A percentile compares a stretch with the other conserved stretches of the same genome.
Conservation (phyloP, 2,329 filamentous ascomycete genomes). For the Falciphora oryzae region DNA sequence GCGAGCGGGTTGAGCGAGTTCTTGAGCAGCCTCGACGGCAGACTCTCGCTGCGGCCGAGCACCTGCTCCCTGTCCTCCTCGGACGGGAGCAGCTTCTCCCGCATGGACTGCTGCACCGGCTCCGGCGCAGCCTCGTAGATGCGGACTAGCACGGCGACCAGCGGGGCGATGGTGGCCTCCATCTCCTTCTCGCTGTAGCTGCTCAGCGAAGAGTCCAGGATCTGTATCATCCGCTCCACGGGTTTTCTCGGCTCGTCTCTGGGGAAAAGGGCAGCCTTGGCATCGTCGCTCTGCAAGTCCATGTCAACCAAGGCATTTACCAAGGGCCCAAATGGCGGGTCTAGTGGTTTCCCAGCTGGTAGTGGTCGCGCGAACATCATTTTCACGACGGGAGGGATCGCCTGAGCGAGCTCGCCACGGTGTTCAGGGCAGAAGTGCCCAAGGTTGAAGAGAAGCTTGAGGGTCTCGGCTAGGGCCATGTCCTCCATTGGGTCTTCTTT, state of each 20-base stretch:
- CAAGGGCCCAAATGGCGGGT: constrained; percentile 64
- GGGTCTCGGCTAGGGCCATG: constrained; percentile 75
- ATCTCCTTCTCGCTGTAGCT: constrained; percentile 63
- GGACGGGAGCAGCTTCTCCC: constrained; percentile 65
- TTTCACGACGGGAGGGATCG: constrained; percentile 63
- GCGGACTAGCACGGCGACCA: constrained; percentile 67
- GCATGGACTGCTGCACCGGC: constrained; percentile 56
- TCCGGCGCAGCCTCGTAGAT: constrained; percentile 66
- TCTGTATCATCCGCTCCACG: constrained; percentile 58
- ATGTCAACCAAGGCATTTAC: constrained; percentile 80
- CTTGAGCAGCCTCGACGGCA: constrained; percentile 71
- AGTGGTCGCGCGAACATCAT: constrained; percentile 59
- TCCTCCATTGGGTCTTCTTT: constrained; percentile 57
- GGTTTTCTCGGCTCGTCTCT: constrained; percentile 52
- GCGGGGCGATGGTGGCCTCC: constrained; percentile 63
- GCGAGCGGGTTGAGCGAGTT: constrained; percentile 69
- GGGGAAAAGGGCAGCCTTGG: constrained; percentile 59
- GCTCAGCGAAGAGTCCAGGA: constrained; percentile 62
- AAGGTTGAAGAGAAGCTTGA: constrained; percentile 87
- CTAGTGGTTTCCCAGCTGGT: constrained; percentile 59
- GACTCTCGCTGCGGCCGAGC: constrained; percentile 66
- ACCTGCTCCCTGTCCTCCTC: constrained; percentile 70
- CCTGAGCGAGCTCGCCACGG: constrained; percentile 55
- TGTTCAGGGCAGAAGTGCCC: constrained; percentile 66
- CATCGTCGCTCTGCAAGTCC: constrained; percentile 54